Conservation (phyloP, 768 basidiomycete genomes). For the Suillus bovinus region DNA sequence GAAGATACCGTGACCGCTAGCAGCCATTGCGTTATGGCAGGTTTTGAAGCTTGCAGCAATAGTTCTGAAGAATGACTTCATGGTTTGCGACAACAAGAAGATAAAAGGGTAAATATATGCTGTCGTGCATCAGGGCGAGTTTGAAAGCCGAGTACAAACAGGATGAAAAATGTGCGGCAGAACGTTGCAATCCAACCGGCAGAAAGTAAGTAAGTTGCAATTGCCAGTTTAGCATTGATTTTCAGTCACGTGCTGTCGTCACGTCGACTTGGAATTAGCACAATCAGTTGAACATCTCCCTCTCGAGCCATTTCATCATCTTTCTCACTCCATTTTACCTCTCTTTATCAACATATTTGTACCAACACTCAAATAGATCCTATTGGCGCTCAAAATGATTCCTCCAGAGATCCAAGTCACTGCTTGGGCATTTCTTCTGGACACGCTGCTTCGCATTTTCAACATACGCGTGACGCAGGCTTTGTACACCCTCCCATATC, state of each 20-base stretch:
- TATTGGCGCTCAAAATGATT: not conserved
- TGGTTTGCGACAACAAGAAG: slow-evolving; percentile 53
- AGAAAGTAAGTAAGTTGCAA: slow-evolving; percentile 64
- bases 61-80: slow-evolving; percentile 74
- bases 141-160: slow-evolving; percentile 4
- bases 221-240: too few relatives aligned
- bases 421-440: not conserved
- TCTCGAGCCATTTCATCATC: not conserved
- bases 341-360: not conserved
- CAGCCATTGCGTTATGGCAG: slow-evolving; percentile 47
- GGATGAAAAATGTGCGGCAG: slow-evolving; percentile 46
- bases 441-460: slow-evolving; percentile 2
- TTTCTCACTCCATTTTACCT: not conserved
- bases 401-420: not conserved
- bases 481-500: not conserved
- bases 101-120: slow-evolving; percentile 56
- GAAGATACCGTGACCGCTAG: slow-evolving; percentile 32
- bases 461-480: not conserved
- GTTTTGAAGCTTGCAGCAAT: slow-evolving; percentile 54
- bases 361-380: not conserved
- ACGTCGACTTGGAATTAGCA: not conserved
- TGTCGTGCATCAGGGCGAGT: slow-evolving; percentile 19
- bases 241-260: not conserved
- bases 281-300: not conserved
- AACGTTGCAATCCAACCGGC: slow-evolving; percentile 48